phyloP scores from a whole-genome alignment of 306 rosid genomes.

The Purshia tridentata region DNA sequence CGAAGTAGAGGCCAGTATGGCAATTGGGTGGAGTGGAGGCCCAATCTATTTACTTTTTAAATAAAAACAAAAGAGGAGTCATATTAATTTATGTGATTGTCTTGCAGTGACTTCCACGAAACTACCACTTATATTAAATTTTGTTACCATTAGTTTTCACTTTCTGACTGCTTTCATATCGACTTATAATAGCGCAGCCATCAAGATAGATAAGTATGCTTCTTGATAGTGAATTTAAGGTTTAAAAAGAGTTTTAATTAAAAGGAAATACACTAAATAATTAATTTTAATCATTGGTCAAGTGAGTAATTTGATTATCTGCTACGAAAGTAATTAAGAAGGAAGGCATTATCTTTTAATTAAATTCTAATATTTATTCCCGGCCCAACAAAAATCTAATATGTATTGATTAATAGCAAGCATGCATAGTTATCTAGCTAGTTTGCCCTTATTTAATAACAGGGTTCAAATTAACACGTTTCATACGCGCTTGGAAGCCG shows the following conservation, averaged over 20 bases:
- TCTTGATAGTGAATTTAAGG: too few relatives aligned
- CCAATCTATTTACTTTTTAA: not conserved
- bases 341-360: too few relatives aligned
- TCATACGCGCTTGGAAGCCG: not conserved
- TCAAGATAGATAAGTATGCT: too few relatives aligned
- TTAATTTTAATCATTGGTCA: too few relatives aligned
- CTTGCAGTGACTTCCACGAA: constrained; percentile 8
- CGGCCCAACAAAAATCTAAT: too few relatives aligned
- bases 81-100: not conserved
- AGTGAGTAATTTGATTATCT: too few relatives aligned
- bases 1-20: too few relatives aligned
- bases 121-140: not conserved
- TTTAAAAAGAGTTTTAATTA: too few relatives aligned
- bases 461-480: not conserved
- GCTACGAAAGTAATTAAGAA: too few relatives aligned
- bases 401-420: not conserved
- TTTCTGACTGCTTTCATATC: not conserved
- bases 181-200: not conserved
- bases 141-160: not conserved
- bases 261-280: too few relatives aligned
- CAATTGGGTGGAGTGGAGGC: too few relatives aligned
- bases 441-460: not conserved
- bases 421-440: not conserved
- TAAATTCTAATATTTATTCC: too few relatives aligned
- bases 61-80: constrained; percentile 16